These are phyloP conservation scores for Onygena corvina DNA, from an alignment of 2,329 filamentous ascomycete species.

Conservation along the genomic window DNA sequence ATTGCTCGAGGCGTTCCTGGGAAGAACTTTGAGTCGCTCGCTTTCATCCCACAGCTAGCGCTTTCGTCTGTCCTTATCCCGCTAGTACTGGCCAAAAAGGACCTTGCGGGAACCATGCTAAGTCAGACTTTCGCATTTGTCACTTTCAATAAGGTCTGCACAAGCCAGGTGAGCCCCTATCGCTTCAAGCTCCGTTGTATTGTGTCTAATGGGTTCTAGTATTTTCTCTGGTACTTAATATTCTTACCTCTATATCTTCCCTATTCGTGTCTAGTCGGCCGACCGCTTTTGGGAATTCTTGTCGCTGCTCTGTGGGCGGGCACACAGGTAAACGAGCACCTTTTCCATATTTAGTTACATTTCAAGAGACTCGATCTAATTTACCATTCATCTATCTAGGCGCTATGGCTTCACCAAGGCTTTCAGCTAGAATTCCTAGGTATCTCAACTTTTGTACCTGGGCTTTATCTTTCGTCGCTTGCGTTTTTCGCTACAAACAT, in stretches of 20 bases:
- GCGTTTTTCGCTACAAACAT: conserved; percentile 75
- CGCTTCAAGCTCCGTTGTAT: not conserved
- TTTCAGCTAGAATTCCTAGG: conserved; percentile 72
- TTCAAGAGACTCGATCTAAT: not conserved
- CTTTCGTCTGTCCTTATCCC: conserved; percentile 68
- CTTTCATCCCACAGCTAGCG: conserved; percentile 77
- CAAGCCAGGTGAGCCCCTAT: conserved; percentile 61
- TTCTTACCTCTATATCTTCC: conserved; percentile 88
- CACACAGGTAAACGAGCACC: conserved; percentile 45
- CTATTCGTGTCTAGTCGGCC: conserved; percentile 55
- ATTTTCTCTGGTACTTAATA: conserved; percentile 96
- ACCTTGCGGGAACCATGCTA: conserved; percentile 73
- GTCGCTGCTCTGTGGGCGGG: conserved; percentile 62
- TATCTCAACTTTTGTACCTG: conserved; percentile 69
- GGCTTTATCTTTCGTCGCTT: conserved; percentile 63
- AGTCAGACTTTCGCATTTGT: conserved; percentile 96
- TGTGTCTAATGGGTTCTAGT: conserved; percentile 50
- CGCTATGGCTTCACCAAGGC: conserved; percentile 61
- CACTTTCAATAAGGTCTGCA: conserved; percentile 97
- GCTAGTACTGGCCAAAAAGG: conserved; percentile 62
- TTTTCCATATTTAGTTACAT: not conserved
- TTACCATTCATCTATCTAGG: conserved; percentile 28
- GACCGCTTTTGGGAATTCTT: conserved; percentile 48
- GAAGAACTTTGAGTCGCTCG: conserved; percentile 57
- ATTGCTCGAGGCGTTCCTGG: conserved; percentile 27